Evolutionary conservation across 768 basidiomycete species (phyloP).

Genomic region (Leccinum boreale): DNA sequence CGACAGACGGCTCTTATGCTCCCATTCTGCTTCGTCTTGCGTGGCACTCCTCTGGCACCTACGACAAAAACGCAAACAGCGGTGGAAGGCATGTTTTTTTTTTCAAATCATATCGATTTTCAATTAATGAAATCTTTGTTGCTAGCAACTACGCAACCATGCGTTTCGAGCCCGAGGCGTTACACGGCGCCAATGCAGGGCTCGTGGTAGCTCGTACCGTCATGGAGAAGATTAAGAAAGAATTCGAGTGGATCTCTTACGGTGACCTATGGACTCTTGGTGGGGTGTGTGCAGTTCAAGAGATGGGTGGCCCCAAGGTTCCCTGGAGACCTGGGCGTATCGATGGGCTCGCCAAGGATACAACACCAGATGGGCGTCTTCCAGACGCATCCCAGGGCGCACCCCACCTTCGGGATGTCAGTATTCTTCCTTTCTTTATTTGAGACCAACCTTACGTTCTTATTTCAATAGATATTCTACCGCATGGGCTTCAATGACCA

Average conservation of each 20-base stretch:
- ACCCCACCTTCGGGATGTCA: constrained; percentile 78
- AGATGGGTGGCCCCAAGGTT: constrained; percentile 89
- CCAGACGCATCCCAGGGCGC: constrained; percentile 83
- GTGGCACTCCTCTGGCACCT: constrained; percentile 94
- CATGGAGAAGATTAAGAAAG: constrained; percentile 83
- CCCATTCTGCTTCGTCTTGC: constrained; percentile 87
- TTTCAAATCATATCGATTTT: background rate
- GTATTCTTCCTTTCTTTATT: constrained; percentile 20
- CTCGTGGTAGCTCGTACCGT: constrained; percentile 74
- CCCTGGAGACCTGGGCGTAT: constrained; percentile 93
- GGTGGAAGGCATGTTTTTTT: constrained; percentile 65
- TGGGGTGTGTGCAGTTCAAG: constrained; percentile 89
- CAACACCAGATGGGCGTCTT: constrained; percentile 84
- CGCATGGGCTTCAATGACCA: constrained; percentile 93
- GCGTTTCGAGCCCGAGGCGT: constrained; percentile 89
- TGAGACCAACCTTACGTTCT: background rate
- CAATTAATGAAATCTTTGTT: constrained; percentile 1
- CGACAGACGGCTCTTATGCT: constrained; percentile 79
- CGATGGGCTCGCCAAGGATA: constrained; percentile 74
- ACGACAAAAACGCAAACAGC: constrained; percentile 72
- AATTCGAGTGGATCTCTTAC: constrained; percentile 93
- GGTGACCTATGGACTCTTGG: constrained; percentile 97
- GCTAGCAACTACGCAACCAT: constrained; percentile 96
- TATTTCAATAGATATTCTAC: constrained; percentile 52
- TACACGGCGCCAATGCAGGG: constrained; percentile 83